phyloP scores from a whole-genome alignment of 2,329 filamentous ascomycete species.

The Rasamsonia emersonii region DNA sequence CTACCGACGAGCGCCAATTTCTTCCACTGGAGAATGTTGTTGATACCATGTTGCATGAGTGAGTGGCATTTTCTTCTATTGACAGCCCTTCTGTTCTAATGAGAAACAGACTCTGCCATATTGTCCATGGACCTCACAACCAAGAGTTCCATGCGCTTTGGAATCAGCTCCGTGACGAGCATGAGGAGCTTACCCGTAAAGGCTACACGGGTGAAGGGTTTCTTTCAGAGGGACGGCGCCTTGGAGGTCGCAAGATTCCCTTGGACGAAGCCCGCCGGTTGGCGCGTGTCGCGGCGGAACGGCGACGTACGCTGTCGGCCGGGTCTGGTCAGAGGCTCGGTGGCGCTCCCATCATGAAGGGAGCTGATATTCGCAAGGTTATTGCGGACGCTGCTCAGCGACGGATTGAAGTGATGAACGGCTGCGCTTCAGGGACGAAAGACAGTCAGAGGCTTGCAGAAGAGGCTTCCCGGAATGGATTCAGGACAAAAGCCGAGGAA shows the following conservation, averaged over 20 bases:
- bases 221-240: conserved; percentile 61
- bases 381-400: conserved; percentile 65
- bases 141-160: conserved; percentile 74
- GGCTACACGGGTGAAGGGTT: conserved; percentile 91
- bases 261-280: conserved; percentile 64
- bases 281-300: conserved; percentile 66
- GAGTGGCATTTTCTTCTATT: conserved; percentile 13
- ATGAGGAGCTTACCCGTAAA: conserved; percentile 64
- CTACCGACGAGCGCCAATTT: conserved; percentile 66
- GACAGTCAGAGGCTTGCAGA: conserved; percentile 58
- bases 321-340: conserved; percentile 67
- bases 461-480: conserved; percentile 62
- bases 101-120: conserved; percentile 60
- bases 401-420: conserved; percentile 57
- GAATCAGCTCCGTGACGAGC: conserved; percentile 82
- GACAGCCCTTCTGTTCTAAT: conserved; percentile 9
- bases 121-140: conserved; percentile 74
- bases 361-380: conserved; percentile 60
- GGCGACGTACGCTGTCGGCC: conserved; percentile 49
- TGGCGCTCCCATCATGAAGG: conserved; percentile 48
- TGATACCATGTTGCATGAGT: conserved; percentile 90
- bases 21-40: conserved; percentile 69
- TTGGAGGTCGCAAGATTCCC: conserved; percentile 61
- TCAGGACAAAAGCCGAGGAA: conserved; percentile 75
- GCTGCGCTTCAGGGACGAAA: conserved; percentile 66